Evolutionary conservation across 805 yeast genomes (phyloP), one percentile per base, ranked within the genome.

Genomic region (Metschnikowia lunata): DNA sequence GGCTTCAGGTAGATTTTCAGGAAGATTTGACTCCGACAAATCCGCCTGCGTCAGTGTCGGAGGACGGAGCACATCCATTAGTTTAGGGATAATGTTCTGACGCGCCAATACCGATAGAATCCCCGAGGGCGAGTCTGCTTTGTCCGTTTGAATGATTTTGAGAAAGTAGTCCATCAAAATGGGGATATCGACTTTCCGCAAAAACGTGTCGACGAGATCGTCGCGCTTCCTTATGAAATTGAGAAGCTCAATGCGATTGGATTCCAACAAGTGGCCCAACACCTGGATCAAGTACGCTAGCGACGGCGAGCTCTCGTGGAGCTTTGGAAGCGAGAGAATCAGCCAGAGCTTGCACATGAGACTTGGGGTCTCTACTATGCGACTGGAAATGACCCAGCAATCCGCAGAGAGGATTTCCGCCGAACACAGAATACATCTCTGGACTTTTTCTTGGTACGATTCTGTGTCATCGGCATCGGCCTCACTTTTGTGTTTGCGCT

Each of bases 91-190:
- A 48, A 93, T 70, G 28, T 75, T 64, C 60, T 91, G 97, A 36
- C 75, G 76, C 49, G 85, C 82, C 48, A 93, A 72, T 12, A 80
- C 72, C 30, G 85, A 88, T 44, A 91, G 79, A 15, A 93, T 81
- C 8, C 96, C 97, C 1, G 96, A 88, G 13, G 96, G 87, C 37
- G 79, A 72, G 54, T 88, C 96, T 2, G 91, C 85, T 63, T 88
- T 90, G 66, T 93, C 99, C 0, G 97, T 87, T 39, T 95, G 89
- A 28, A 93, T 86, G 15, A 93, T 83, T 61, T 91, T 85, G 45
- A 93, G 71, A 45, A 93, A 67, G 56, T 91, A 88, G 64, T 93
- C 99, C 90, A 91, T 90, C 46, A 93, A 66, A 39, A 96, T 89
- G 3, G 98, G 97, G 47, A 90, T 87, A 56, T 89, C 97, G 47